A percentile compares a stretch with the other conserved stretches of the same genome.
phyloP scores from a whole-genome alignment of 176 grass and related monocot species.

The Oryza longistaminata region DNA sequence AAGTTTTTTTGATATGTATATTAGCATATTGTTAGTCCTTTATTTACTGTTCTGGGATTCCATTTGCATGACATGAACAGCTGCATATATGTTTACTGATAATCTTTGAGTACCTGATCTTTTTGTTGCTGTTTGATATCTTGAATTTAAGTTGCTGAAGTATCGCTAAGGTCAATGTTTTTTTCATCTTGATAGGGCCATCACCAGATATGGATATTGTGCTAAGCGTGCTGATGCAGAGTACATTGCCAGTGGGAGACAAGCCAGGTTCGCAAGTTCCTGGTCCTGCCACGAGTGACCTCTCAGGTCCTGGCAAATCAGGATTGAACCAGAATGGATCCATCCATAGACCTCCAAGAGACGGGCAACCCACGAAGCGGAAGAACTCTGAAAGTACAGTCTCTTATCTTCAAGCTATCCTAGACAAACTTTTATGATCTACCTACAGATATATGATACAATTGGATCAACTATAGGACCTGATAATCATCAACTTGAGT shows the following conservation, averaged over 20 bases:
- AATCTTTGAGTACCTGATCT: neutral
- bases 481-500: neutral
- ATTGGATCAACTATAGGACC: too few relatives aligned
- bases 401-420: neutral
- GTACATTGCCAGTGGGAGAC: slow-evolving; percentile 49
- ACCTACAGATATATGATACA: neutral
- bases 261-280: slow-evolving; percentile 58
- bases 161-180: neutral
- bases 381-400: slow-evolving; percentile 53
- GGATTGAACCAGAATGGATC: slow-evolving; percentile 82
- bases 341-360: slow-evolving; percentile 54
- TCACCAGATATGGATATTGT: slow-evolving; percentile 75
- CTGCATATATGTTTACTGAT: neutral
- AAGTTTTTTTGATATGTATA: neutral
- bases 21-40: neutral
- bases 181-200: slow-evolving; percentile 49
- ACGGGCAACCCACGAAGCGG: slow-evolving; percentile 55
- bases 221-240: slow-evolving; percentile 72
- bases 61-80: neutral
- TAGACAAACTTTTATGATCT: neutral
- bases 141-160: slow-evolving; percentile 22
- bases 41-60: neutral
- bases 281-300: slow-evolving; percentile 42
- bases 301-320: slow-evolving; percentile 45
- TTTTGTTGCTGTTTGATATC: slow-evolving; percentile 10